Evolutionary conservation across 2,329 filamentous ascomycete genomes (phyloP), one percentile per base, ranked within the genome.

Genomic region (Chaetothyriales sp.): DNA sequence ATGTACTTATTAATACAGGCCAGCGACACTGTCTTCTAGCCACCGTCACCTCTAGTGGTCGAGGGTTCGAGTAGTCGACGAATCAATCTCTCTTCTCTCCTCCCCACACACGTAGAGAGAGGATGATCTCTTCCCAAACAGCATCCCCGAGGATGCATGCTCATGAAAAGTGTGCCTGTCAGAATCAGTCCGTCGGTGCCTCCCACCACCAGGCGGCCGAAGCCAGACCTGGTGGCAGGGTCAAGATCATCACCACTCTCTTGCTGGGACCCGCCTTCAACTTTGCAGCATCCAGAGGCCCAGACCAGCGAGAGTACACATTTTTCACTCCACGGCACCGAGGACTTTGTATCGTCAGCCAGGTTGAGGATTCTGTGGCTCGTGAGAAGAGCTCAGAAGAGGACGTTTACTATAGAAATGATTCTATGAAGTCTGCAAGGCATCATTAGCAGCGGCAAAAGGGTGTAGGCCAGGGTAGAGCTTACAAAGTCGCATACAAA

Each of bases 381-480:
- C 77, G 77, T 85, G 79, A 89, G 78, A 81, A 81, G 80, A 90
- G 84, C 82, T 87, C 84, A 92, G 86, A 87, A 82, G 78, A 77
- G 78, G 85, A 89, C 82, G 82, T 86, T 78, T 83, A 89, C 88
- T 95, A 89, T 89, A 94, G 85, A 94, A 94, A 86, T 87, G 86
- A 90, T 90, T 89, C 86, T 88, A 71, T 72, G 70, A 71, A 72
- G 69, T 71, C 64, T 65, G 51, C 54, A 44, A 44, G 48, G n/a
- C 54, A 51, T 20, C 22, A 49, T 58, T 51, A 58, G 54, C 52
- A 50, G 19, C 33, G 44, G 22, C 25, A 19, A 37, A 50, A 62
- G 54, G 48, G 58, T 63, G 52, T 59, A 63, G 61, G 58, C 46
- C 52, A 59, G 54, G 46, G 50, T 56, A 44, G 66, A 66, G 59